These are phyloP conservation scores for Chimonanthus salicifolius DNA, from an alignment of 164 flowering plant species.

Conservation along the genomic window DNA sequence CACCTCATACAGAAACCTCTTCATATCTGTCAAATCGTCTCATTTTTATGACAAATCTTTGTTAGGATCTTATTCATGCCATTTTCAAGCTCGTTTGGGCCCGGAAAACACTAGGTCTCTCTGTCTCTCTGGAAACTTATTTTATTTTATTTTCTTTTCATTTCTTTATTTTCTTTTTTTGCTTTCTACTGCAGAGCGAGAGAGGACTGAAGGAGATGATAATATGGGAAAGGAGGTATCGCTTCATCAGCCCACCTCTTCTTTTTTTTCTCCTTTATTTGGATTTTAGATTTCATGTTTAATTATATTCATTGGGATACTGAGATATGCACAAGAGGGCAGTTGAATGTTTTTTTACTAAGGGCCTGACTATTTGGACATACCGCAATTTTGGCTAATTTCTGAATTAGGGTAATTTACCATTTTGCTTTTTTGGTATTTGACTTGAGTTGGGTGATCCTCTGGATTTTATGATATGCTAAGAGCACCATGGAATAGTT, in stretches of 20 bases:
- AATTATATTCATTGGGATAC: too few species aligned
- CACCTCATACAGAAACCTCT: not conserved
- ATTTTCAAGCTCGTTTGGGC: constrained; percentile 73
- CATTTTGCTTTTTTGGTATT: too few species aligned
- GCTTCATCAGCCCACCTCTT: not conserved
- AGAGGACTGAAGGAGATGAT: constrained; percentile 32
- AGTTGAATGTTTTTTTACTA: too few species aligned
- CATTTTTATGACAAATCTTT: not conserved
- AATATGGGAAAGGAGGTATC: constrained; percentile 39
- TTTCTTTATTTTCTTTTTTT: not conserved
- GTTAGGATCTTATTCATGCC: constrained; percentile 59
- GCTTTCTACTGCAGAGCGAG: constrained; percentile 40
- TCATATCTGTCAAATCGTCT: not conserved
- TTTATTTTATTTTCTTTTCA: not conserved
- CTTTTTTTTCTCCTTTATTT: too few species aligned
- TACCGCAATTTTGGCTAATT: too few species aligned
- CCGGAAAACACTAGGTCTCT: constrained; percentile 43
- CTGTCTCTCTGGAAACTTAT: constrained; percentile 15
- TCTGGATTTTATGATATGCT: too few species aligned
- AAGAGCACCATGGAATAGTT: too few species aligned
- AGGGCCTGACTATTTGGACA: too few species aligned
- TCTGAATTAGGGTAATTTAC: too few species aligned
- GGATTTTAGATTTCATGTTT: too few species aligned
- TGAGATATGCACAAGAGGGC: too few species aligned
- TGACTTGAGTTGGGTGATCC: too few species aligned